Evolutionary conservation across 192 early-diverging fungal genomes (phyloP).

Genomic region (Chytriomyces hyalinus): DNA sequence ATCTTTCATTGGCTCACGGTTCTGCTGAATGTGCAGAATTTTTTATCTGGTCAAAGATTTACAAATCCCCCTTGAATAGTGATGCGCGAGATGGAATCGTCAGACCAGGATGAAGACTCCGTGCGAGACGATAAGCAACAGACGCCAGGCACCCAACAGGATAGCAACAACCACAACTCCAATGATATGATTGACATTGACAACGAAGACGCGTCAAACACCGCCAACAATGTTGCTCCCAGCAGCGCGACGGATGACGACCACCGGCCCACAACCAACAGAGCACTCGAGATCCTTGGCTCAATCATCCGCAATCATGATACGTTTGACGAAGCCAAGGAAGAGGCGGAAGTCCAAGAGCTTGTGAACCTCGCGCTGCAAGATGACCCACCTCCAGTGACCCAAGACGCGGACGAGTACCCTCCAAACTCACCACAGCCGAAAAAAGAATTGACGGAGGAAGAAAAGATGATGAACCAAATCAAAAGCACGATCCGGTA

Average conservation of each 20-base stretch:
- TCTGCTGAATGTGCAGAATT: too few species aligned
- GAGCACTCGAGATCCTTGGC: background rate
- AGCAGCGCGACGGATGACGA: background rate
- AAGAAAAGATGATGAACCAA: slow-evolving; percentile 23
- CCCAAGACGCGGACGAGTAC: background rate
- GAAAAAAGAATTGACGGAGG: slow-evolving; percentile 28
- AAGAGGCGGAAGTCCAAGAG: slow-evolving; percentile 32
- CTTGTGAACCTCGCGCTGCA: slow-evolving; percentile 42
- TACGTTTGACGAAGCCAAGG: slow-evolving; percentile 33
- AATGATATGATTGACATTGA: background rate
- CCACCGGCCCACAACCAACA: slow-evolving; percentile 9
- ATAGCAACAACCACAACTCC: background rate
- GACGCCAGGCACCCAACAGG: background rate
- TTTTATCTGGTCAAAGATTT: too few species aligned
- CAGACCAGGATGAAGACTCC: too few species aligned
- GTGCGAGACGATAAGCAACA: background rate
- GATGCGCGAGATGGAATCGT: too few species aligned
- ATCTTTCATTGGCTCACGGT: too few species aligned
- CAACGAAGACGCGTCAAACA: background rate
- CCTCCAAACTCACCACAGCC: background rate
- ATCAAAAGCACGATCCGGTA: slow-evolving; percentile 23
- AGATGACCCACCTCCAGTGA: slow-evolving; percentile 1
- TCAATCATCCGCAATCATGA: slow-evolving; percentile 20
- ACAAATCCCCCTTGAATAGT: too few species aligned
- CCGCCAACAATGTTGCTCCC: too few species aligned